phyloP scores from a whole-genome alignment of 2,329 filamentous ascomycete genomes.

The Clonostachys sp. region DNA sequence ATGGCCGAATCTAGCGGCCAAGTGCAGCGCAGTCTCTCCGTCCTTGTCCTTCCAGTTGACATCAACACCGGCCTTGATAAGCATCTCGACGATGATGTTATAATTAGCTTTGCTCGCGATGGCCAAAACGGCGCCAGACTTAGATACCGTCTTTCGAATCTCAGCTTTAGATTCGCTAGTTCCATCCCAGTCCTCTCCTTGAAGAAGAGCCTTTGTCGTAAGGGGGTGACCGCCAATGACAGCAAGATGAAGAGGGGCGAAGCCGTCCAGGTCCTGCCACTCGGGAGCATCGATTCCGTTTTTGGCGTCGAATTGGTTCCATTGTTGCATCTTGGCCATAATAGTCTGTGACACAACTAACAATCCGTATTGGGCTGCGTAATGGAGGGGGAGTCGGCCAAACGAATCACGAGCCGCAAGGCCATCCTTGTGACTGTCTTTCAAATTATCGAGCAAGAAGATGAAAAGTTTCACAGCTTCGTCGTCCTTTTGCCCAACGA shows the following conservation, averaged over 20 bases:
- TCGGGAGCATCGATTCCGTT: constrained; percentile 80
- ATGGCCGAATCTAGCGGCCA: constrained; percentile 86
- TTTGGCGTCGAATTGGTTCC: constrained; percentile 80
- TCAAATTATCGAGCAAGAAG: constrained; percentile 63
- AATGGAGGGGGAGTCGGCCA: constrained; percentile 83
- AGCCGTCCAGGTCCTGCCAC: constrained; percentile 93
- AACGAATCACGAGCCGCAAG: constrained; percentile 70
- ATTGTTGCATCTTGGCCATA: constrained; percentile 83
- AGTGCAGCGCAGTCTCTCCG: constrained; percentile 86
- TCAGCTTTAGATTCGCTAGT: constrained; percentile 55
- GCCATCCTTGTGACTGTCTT: constrained; percentile 60
- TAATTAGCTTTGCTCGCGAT: constrained; percentile 88
- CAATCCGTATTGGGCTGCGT: constrained; percentile 91
- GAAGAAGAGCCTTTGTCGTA: constrained; percentile 76
- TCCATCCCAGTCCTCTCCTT: constrained; percentile 74
- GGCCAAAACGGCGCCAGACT: constrained; percentile 82
- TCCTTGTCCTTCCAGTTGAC: constrained; percentile 90
- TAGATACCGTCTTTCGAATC: constrained; percentile 66
- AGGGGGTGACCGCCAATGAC: constrained; percentile 87
- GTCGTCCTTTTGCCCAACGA: constrained; percentile 64
- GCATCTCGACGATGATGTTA: constrained; percentile 74
- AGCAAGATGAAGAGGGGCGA: constrained; percentile 84
- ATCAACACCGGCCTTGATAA: constrained; percentile 86
- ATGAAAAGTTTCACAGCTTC: constrained; percentile 66
- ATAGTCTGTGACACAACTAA: constrained; percentile 85